phyloP scores from a whole-genome alignment of 768 basidiomycete genomes.

The Panus rudis region DNA sequence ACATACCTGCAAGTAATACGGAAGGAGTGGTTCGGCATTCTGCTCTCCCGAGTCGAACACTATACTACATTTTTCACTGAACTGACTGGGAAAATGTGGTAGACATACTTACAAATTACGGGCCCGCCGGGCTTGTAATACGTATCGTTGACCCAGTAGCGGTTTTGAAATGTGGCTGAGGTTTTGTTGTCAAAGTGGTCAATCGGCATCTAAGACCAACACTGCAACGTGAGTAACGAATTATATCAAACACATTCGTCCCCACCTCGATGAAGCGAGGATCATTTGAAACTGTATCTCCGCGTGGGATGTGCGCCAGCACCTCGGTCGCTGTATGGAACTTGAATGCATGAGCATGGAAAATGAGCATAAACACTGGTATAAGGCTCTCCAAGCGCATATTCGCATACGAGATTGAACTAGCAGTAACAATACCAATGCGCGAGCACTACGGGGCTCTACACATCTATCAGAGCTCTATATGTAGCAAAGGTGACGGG shows the following conservation, averaged over 20 bases:
- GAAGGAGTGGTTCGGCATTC: slow-evolving; percentile 38
- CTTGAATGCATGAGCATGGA: too few species aligned
- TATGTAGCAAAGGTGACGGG: too few species aligned
- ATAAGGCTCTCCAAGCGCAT: too few species aligned
- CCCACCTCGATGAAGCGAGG: neutral
- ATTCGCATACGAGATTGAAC: too few species aligned
- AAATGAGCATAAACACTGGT: too few species aligned
- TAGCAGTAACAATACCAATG: too few species aligned
- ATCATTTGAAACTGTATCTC: neutral
- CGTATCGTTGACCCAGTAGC: slow-evolving; percentile 43
- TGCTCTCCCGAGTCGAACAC: slow-evolving; percentile 49
- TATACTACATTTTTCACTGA: slow-evolving; percentile 10
- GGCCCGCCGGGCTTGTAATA: slow-evolving; percentile 43
- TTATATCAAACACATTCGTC: too few species aligned
- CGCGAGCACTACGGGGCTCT: too few species aligned
- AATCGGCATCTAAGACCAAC: slow-evolving; percentile 36
- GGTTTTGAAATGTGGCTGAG: slow-evolving; percentile 33
- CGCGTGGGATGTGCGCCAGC: neutral
- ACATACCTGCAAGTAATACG: slow-evolving; percentile 39
- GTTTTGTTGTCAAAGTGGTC: slow-evolving; percentile 36
- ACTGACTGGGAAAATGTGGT: too few species aligned
- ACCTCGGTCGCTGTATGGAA: too few species aligned
- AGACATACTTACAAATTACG: slow-evolving; percentile 32
- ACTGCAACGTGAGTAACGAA: too few species aligned
- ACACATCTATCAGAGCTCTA: too few species aligned